Percentiles rank a stretch among this genome's conserved stretches.
phyloP scores from a whole-genome alignment of 441 rosid genomes.

The Omphalea diandra region DNA sequence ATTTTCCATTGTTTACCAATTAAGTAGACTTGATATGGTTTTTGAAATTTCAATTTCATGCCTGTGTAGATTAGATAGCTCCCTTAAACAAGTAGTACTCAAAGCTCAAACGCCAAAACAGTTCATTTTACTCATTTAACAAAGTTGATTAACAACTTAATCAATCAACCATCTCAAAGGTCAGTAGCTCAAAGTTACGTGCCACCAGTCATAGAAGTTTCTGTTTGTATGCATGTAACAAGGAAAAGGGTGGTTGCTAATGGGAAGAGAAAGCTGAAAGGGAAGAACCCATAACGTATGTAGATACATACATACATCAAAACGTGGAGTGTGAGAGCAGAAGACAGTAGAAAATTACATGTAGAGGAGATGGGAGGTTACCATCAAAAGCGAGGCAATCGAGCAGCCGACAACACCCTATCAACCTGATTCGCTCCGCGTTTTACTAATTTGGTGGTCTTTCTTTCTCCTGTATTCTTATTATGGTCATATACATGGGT shows the following conservation, averaged over 20 bases:
- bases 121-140: background rate
- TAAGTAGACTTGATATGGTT: no score
- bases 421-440: slow-evolving; percentile 11
- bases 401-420: background rate
- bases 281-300: background rate
- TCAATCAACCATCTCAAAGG: background rate
- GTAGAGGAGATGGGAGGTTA: slow-evolving; percentile 19
- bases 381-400: no score
- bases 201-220: background rate
- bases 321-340: background rate
- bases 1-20: no score
- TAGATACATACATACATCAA: no score
- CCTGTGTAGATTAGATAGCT: no score
- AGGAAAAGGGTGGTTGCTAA: background rate
- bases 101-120: no score
- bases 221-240: background rate
- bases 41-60: no score
- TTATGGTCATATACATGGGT: background rate
- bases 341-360: background rate
- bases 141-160: slow-evolving; percentile 4
- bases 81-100: no score
- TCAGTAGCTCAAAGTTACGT: slow-evolving; percentile 3
- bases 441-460: background rate
- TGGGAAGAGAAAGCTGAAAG: background rate
- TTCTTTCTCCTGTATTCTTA: background rate